These are phyloP conservation scores for Periconia macrospinosa DNA, from an alignment of 2,329 filamentous ascomycete species.

Conservation along the genomic window DNA sequence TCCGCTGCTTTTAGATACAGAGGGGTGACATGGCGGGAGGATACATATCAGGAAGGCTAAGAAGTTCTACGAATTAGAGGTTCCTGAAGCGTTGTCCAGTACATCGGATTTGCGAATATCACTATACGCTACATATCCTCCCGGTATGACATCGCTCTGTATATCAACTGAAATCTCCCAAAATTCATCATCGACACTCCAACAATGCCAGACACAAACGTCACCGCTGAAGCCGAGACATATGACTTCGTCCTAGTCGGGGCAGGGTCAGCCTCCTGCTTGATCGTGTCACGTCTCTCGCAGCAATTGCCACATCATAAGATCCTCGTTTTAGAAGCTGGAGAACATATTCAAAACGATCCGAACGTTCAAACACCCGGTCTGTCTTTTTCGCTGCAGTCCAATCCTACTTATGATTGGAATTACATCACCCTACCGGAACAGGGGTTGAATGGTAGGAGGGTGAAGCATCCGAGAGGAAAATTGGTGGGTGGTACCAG, in stretches of 20 bases:
- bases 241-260: slow-evolving; percentile 21
- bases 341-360: slow-evolving; percentile 17
- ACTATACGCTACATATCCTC: too few species aligned
- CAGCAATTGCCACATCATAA: slow-evolving; percentile 11
- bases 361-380: slow-evolving; percentile 18
- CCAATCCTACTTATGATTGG: slow-evolving; percentile 15
- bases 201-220: too few species aligned
- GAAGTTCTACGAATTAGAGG: too few species aligned
- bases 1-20: too few species aligned
- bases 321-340: slow-evolving; percentile 19
- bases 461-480: slow-evolving; percentile 19
- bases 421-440: slow-evolving; percentile 13
- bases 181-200: too few species aligned
- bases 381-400: slow-evolving; percentile 8
- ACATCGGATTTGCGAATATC: too few species aligned
- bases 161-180: too few species aligned
- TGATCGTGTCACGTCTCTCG: slow-evolving; percentile 20
- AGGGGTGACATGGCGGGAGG: too few species aligned
- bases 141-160: too few species aligned
- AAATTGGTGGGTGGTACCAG: slow-evolving; percentile 20
- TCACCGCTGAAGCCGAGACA: not conserved
- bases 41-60: too few species aligned
- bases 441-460: slow-evolving; percentile 14
- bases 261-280: slow-evolving; percentile 19
- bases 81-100: too few species aligned